Evolutionary conservation across 768 basidiomycete genomes (phyloP).

Genomic region (Cubamyces sp.): DNA sequence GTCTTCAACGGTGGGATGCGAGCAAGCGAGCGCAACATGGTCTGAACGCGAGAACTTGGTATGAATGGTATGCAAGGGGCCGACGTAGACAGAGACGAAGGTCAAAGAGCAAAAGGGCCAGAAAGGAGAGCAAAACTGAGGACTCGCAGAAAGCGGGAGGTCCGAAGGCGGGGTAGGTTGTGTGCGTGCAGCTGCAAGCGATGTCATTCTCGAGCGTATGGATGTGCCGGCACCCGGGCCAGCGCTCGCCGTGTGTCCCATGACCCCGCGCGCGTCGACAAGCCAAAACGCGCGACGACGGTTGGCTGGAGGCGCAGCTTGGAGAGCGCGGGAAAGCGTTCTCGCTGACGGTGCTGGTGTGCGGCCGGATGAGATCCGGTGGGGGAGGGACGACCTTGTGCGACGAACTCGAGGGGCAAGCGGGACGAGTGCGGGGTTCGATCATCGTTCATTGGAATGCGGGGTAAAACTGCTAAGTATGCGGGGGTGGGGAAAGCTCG

Average conservation of each 20-base stretch:
- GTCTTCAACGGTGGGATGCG: neutral
- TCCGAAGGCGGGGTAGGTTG: neutral
- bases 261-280: neutral
- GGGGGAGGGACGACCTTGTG: neutral
- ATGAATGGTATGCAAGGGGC: neutral
- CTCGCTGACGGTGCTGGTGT: neutral
- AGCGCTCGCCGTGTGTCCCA: constrained; percentile 14
- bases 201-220: neutral
- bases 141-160: neutral
- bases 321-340: neutral
- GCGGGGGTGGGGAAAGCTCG: neutral
- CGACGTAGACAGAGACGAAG: neutral
- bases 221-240: constrained; percentile 9
- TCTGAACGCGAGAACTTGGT: neutral
- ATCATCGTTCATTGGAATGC: constrained; percentile 3
- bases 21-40: constrained; percentile 13
- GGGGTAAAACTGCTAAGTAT: neutral
- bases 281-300: too few relatives aligned
- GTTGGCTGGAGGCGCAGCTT: too few relatives aligned
- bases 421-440: neutral
- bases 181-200: neutral
- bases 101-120: neutral
- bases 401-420: neutral
- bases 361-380: constrained; percentile 17
- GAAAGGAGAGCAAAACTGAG: neutral